Base-by-base conservation (phyloP, 2,329 filamentous ascomycete genomes). In the Lasiodiplodia sp. region DNA sequence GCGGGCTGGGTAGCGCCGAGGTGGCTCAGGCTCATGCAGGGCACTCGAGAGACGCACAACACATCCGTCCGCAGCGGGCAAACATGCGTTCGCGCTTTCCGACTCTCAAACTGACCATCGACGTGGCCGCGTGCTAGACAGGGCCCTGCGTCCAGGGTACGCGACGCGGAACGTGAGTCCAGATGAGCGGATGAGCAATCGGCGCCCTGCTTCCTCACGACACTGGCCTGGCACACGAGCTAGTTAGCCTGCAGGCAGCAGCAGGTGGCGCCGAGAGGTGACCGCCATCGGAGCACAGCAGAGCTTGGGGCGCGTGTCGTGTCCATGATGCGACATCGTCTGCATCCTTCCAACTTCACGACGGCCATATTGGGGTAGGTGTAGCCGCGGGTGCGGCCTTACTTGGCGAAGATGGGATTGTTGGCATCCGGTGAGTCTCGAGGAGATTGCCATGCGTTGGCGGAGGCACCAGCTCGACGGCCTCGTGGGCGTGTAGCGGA, bases 301-400 rank as follows among this genome's bases (percentile, higher is more conserved):
- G 58, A 38, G 34, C 58, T 51, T 62, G 25, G 58, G 57, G 47
- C 58, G 58, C 47, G 60, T 64, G 60, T 64, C 60, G 60, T 64
- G 60, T 64, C 60, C 60, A 64, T 64, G 60, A 64, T 64, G 60
- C 60, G 60, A 64, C 60, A 52, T 64, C 44, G 44, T 64, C 37
- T 64, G 60, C 60, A 64, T 64, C 60, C 60, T 64, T 51, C 44
- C 47, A 64, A 49, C 60, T 64, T 64, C 18, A 49, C 51, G 51
- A 64, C 52, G 44, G 6, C 28, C 23, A 23, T 21, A 57, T 8
- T 18, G 25, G 25, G 60, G 60, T 38, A 64, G 60, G 60, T 64
- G 37, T 52, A 64, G 60, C 60, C 60, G 60, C 31, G 60, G 23
- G 28, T 38, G 37, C 28, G 58, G 58, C 58, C 40, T 16, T 14